These are phyloP conservation scores for Juglanconis oblonga DNA, from an alignment of 2,329 filamentous ascomycete genomes.

Conservation along the genomic window DNA sequence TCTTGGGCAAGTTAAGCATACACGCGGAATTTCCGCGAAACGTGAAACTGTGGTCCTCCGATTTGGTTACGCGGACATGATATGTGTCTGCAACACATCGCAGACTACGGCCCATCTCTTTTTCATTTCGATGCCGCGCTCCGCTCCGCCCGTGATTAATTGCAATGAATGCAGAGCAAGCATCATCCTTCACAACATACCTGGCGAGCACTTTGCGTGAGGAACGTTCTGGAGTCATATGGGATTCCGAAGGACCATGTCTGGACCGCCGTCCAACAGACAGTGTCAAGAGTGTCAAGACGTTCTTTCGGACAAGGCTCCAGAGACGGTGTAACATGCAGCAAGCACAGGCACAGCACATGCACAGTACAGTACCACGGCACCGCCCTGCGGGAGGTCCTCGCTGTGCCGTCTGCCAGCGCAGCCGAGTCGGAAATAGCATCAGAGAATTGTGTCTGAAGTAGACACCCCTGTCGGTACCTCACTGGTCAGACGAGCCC, in stretches of 20 bases:
- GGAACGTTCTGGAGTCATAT: neutral
- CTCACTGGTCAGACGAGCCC: neutral
- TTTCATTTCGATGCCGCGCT: conserved; percentile 1
- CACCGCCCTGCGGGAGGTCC: neutral
- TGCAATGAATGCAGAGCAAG: conserved; percentile 4
- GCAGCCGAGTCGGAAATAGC: neutral
- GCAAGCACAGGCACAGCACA: neutral
- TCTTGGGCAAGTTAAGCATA: neutral
- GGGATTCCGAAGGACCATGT: neutral
- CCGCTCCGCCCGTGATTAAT: neutral
- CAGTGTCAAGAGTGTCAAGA: neutral
- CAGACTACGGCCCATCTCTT: neutral
- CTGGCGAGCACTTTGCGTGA: neutral
- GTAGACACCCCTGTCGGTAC: neutral
- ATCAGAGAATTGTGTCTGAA: neutral
- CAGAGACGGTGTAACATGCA: neutral
- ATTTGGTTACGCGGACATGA: conserved; percentile 3
- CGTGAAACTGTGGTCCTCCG: conserved; percentile 14
- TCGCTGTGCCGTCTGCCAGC: neutral
- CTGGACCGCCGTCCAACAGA: neutral
- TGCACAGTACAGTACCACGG: neutral
- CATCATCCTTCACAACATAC: conserved; percentile 12
- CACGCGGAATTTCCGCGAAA: conserved; percentile 7
- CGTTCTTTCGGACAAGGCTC: neutral
- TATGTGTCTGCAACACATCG: neutral